These are phyloP conservation scores for Leishmania aethiopica DNA, from an alignment of 208 protist species.

Conservation along the genomic window DNA sequence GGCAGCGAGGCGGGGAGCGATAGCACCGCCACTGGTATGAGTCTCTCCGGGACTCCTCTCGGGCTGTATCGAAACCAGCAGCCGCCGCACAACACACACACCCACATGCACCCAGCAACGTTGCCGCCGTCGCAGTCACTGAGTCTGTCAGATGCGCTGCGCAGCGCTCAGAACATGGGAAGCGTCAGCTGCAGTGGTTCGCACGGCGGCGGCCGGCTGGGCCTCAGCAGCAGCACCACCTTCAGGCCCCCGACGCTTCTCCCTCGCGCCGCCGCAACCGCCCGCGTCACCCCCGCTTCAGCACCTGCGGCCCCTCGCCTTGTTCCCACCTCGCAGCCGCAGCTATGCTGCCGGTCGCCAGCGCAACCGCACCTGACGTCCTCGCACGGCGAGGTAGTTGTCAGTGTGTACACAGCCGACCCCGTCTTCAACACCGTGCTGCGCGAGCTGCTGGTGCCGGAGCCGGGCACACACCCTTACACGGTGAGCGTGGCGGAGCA, in stretches of 20 bases:
- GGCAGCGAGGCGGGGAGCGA: neutral
- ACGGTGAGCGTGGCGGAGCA: constrained; percentile 52
- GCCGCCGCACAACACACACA: neutral
- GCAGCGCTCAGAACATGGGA: neutral
- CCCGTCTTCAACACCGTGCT: constrained; percentile 75
- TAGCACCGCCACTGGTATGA: neutral
- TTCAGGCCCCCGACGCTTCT: neutral
- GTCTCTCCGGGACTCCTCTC: neutral
- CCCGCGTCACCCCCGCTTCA: neutral
- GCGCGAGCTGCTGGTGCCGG: constrained; percentile 74
- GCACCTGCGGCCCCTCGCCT: neutral
- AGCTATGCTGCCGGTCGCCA: neutral
- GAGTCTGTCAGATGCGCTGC: constrained; percentile 9
- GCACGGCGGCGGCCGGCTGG: neutral
- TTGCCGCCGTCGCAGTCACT: neutral
- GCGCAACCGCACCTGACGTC: constrained; percentile 37
- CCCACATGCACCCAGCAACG: too few species aligned
- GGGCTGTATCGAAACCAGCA: neutral
- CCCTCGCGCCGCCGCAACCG: neutral
- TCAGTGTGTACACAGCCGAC: constrained; percentile 75
- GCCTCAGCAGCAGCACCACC: neutral
- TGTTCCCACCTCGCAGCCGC: neutral
- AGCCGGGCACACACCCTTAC: constrained; percentile 67
- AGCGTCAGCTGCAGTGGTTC: neutral
- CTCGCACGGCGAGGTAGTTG: constrained; percentile 60